Conservation (phyloP, 2,329 filamentous ascomycete genomes). For the Aspergillus nomiae region DNA sequence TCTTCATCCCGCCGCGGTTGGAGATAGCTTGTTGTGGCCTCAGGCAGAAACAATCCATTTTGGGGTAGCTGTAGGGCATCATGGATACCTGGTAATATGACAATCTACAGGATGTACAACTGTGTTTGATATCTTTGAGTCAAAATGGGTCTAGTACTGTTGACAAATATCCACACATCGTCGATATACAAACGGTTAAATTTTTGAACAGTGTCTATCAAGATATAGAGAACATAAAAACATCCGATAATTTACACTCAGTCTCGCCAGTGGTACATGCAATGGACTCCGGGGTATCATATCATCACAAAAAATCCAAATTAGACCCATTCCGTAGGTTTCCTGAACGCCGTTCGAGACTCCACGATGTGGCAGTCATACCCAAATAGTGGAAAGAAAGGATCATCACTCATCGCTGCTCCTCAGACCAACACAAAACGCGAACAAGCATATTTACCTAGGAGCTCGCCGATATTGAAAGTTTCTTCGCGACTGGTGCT, state of each 20-base stretch:
- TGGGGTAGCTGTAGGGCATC: too few relatives aligned
- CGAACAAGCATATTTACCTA: background rate
- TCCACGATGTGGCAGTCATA: conserved; percentile 6
- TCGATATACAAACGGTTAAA: background rate
- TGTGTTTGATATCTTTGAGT: too few relatives aligned
- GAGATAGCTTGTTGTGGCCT: conserved; percentile 19
- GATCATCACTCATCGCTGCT: conserved; percentile 10
- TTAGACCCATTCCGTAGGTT: background rate
- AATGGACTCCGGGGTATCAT: conserved; percentile 11
- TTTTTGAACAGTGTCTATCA: background rate
- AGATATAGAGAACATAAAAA: background rate
- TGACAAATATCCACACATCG: background rate
- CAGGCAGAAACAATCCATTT: conserved; percentile 21
- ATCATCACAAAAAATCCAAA: conserved; percentile 4
- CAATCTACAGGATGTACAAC: too few relatives aligned
- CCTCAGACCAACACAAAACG: background rate
- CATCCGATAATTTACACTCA: background rate
- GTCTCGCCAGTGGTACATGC: background rate
- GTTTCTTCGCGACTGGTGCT: conserved; percentile 23
- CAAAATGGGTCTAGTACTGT: too few relatives aligned
- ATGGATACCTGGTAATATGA: too few relatives aligned
- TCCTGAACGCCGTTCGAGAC: conserved; percentile 3
- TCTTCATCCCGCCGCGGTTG: background rate
- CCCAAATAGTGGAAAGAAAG: conserved; percentile 9
- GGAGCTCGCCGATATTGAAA: conserved; percentile 19